Percentiles rank a stretch among this genome's conserved stretches.
Evolutionary conservation across 306 rosid genomes (phyloP).

Genomic region (Quercus berberidifolia): DNA sequence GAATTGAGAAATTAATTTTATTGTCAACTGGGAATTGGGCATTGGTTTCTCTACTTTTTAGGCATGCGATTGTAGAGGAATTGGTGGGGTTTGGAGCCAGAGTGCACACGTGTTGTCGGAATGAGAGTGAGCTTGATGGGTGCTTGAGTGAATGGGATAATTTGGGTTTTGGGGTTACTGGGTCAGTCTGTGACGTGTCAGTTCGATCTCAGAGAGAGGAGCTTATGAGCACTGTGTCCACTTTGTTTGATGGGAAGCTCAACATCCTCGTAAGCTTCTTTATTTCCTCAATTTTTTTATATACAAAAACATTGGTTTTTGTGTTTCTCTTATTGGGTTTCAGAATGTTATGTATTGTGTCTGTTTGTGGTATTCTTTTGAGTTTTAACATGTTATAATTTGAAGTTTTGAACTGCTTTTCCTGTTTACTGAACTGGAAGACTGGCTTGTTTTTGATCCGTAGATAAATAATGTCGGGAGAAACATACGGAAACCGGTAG

Average conservation of each 20-base stretch:
- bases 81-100: constrained; percentile 67
- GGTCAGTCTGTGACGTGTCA: constrained; percentile 69
- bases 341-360: not conserved
- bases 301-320: not conserved
- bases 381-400: too few relatives aligned
- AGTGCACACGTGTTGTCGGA: constrained; percentile 74
- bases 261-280: constrained; percentile 56
- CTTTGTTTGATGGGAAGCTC: constrained; percentile 65
- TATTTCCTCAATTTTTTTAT: not conserved
- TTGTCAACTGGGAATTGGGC: not conserved
- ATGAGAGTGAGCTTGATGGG: constrained; percentile 33
- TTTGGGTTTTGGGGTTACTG: constrained; percentile 56
- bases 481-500: constrained; percentile 64
- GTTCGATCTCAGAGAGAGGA: constrained; percentile 45
- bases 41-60: not conserved
- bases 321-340: not conserved
- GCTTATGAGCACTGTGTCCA: constrained; percentile 52
- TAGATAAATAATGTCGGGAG: constrained; percentile 69
- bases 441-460: constrained; percentile 13
- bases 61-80: constrained; percentile 77
- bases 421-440: not conserved
- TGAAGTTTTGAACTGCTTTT: not conserved
- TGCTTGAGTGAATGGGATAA: constrained; percentile 56
- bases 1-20: not conserved
- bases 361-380: too few relatives aligned